These are phyloP conservation scores for Abortiporus biennis DNA, from an alignment of 1,284 basidiomycete species.

Conservation along the genomic window DNA sequence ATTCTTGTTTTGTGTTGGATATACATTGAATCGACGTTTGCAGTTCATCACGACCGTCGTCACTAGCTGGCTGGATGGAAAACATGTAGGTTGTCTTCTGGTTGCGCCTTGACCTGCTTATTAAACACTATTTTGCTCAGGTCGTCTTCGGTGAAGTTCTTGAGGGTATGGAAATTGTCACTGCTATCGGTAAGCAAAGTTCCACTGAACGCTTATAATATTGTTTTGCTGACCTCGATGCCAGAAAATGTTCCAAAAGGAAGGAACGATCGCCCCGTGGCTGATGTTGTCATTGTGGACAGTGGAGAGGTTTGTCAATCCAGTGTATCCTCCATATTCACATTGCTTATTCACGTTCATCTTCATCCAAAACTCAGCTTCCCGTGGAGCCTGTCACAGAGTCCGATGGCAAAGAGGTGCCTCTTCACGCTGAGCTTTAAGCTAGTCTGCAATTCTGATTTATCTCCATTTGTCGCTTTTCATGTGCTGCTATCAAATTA, in stretches of 20 bases:
- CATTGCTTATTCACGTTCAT: slow-evolving; percentile 7
- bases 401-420: slow-evolving; percentile 80
- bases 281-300: slow-evolving; percentile 73
- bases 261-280: slow-evolving; percentile 59
- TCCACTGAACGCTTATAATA: background rate
- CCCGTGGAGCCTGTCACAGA: slow-evolving; percentile 54
- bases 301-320: slow-evolving; percentile 71
- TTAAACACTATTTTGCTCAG: slow-evolving; percentile 32
- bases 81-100: slow-evolving; percentile 47
- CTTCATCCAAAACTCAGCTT: slow-evolving; percentile 43
- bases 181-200: slow-evolving; percentile 52
- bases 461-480: slow-evolving; percentile 23
- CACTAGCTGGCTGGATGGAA: slow-evolving; percentile 75
- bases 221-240: slow-evolving; percentile 13
- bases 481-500: slow-evolving; percentile 20
- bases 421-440: slow-evolving; percentile 88
- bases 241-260: slow-evolving; percentile 70
- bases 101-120: slow-evolving; percentile 4
- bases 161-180: slow-evolving; percentile 85
- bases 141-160: slow-evolving; percentile 90
- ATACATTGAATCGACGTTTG: slow-evolving; percentile 1
- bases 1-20: slow-evolving; percentile 1
- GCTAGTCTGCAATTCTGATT: slow-evolving; percentile 9
- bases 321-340: slow-evolving; percentile 3
- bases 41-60: slow-evolving; percentile 80